Conservation (phyloP, 495 filamentous ascomycete species). For the Podospora sp. region DNA sequence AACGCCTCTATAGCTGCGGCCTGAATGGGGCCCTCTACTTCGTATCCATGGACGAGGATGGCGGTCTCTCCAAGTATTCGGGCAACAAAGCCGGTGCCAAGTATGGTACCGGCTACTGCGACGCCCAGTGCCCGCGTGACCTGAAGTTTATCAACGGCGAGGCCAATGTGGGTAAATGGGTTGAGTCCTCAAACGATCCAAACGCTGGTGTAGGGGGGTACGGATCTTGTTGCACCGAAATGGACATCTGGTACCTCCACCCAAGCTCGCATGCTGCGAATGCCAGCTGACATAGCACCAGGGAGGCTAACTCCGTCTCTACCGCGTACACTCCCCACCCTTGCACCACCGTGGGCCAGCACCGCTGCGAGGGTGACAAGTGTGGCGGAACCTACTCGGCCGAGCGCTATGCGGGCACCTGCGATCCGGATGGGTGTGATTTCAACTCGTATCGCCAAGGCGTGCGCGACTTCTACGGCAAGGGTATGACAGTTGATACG, state of each 20-base stretch:
- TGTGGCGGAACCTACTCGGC: conserved; percentile 56
- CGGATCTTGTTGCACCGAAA: conserved; percentile 73
- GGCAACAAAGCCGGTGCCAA: conserved; percentile 62
- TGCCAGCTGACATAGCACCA: neutral
- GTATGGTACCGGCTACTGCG: conserved; percentile 62
- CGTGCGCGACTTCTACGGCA: conserved; percentile 63
- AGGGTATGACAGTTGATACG: conserved; percentile 64
- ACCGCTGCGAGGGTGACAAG: conserved; percentile 53
- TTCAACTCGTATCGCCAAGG: conserved; percentile 77
- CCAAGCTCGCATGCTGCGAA: neutral
- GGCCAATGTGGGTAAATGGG: conserved; percentile 65
- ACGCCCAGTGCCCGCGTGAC: conserved; percentile 59
- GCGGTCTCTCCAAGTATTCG: conserved; percentile 54
- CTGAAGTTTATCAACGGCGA: conserved; percentile 56
- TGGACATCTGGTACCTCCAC: conserved; percentile 60
- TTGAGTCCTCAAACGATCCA: conserved; percentile 56
- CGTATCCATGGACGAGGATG: conserved; percentile 59
- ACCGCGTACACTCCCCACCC: conserved; percentile 69
- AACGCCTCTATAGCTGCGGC: conserved; percentile 44
- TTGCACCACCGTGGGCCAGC: conserved; percentile 60
- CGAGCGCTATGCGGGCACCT: conserved; percentile 59
- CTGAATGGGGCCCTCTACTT: conserved; percentile 64
- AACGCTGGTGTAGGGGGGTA: conserved; percentile 63
- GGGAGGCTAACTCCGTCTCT: conserved; percentile 68
- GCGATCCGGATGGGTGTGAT: conserved; percentile 74